Base-by-base conservation (phyloP, 257 asterid species). In the Solanum chilense region DNA sequence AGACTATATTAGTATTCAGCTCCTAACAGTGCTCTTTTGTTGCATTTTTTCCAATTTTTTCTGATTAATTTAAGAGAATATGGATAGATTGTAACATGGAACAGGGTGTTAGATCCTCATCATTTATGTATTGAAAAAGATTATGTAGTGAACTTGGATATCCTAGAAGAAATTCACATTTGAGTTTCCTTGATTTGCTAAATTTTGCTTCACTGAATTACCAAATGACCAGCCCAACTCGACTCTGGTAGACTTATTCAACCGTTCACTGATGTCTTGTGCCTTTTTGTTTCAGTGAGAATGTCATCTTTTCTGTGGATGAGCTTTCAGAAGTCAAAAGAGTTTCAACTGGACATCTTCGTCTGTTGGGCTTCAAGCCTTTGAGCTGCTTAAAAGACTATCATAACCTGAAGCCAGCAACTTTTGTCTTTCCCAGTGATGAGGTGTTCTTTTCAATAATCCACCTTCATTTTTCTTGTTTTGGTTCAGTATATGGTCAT, bases 301-400 rank as follows among this genome's bases (percentile, higher is more conserved):
- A 89, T 87, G 90, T 97, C 93, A 89, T 95, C 92, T 93, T 95
- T 89, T 91, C 99, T 23, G 90, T 82, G 1, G 93, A 90, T 84
- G 99, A 97, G 89, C 86, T 97, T 88, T 93, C 97, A 14, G 97
- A 94, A 90, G 93, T 97, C 88, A 97, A 94, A 90, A 95, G 96
- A 91, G 92, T 93, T 86, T 91, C 98, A 87, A 90, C 91, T 83
- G 98, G 98, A 76, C 97, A 95, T 87, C 95, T 97, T 81, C 94
- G 94, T 83, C 98, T 97, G 90, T 92, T 95, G 47, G 99, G 99
- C 80, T 97, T 97, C 98, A 97, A 97, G 94, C 96, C 98, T 21
- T 89, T 97, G 88, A 93, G 95, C 91, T 95, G 96, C 92, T 91
- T 97, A 75, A 92, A 93, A 91, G 96, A 94, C 87, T 94, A 94